These are phyloP conservation scores for Fusarium continuum DNA, from an alignment of 2,329 filamentous ascomycete species.

Conservation along the genomic window DNA sequence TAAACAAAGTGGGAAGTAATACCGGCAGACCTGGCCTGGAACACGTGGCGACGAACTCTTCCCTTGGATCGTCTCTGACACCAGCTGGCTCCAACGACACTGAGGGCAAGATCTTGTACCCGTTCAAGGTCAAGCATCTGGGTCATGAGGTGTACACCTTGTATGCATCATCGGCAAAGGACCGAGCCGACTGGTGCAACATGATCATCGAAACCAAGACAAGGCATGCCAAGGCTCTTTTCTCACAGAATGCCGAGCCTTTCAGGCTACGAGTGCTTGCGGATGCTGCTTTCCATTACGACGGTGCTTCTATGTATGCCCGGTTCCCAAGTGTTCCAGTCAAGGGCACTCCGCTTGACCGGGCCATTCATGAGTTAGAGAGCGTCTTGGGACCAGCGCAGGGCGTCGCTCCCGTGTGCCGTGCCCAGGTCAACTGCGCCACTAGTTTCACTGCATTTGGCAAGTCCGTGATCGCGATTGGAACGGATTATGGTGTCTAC, in stretches of 20 bases:
- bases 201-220: slow-evolving; percentile 97
- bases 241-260: slow-evolving; percentile 93
- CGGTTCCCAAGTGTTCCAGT: slow-evolving; percentile 77
- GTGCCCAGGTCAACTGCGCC: slow-evolving; percentile 90
- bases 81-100: slow-evolving; percentile 67
- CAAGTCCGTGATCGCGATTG: slow-evolving; percentile 89
- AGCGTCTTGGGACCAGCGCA: slow-evolving; percentile 75
- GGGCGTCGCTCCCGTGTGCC: slow-evolving; percentile 80
- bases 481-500: slow-evolving; percentile 93
- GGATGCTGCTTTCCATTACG: slow-evolving; percentile 89
- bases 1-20: slow-evolving; percentile 65
- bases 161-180: slow-evolving; percentile 80
- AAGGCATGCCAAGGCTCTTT: slow-evolving; percentile 85
- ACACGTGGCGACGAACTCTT: slow-evolving; percentile 74
- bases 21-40: slow-evolving; percentile 68
- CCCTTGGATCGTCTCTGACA: slow-evolving; percentile 63
- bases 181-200: slow-evolving; percentile 87
- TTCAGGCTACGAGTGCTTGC: slow-evolving; percentile 93
- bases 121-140: slow-evolving; percentile 95
- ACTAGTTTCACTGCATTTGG: slow-evolving; percentile 87
- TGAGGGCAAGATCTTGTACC: slow-evolving; percentile 87
- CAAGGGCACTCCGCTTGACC: slow-evolving; percentile 88
- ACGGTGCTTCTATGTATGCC: slow-evolving; percentile 66
- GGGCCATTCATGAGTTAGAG: slow-evolving; percentile 90
- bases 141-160: slow-evolving; percentile 93